Conservation (phyloP, 192 early-diverging fungal genomes). For the Podila horticola region DNA sequence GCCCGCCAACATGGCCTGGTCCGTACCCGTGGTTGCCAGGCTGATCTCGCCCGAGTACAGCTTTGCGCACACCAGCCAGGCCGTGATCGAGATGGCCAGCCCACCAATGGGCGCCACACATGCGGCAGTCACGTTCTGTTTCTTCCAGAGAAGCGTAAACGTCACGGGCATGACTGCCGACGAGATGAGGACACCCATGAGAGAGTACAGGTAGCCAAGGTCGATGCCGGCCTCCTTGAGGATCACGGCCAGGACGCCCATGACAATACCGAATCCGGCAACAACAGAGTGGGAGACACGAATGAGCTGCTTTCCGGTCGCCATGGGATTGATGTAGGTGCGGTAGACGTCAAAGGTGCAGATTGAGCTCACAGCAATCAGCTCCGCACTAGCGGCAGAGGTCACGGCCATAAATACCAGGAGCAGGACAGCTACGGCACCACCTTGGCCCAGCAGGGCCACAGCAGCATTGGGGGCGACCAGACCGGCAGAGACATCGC, state of each 20-base stretch:
- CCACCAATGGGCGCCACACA: slow-evolving; percentile 64
- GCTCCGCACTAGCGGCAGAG: slow-evolving; percentile 76
- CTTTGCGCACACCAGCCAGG: slow-evolving; percentile 69
- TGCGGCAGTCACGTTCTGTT: slow-evolving; percentile 68
- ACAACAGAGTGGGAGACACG: slow-evolving; percentile 62
- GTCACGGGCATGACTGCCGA: slow-evolving; percentile 73
- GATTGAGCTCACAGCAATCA: slow-evolving; percentile 80
- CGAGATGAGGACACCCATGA: slow-evolving; percentile 76
- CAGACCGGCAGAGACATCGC: slow-evolving; percentile 72
- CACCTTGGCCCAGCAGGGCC: slow-evolving; percentile 68
- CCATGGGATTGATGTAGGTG: slow-evolving; percentile 76
- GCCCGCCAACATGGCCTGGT: slow-evolving; percentile 82
- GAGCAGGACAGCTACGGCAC: slow-evolving; percentile 71
- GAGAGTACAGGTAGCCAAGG: slow-evolving; percentile 72
- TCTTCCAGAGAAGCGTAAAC: slow-evolving; percentile 73
- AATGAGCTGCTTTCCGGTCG: slow-evolving; percentile 70
- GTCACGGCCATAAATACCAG: slow-evolving; percentile 84
- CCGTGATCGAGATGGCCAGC: slow-evolving; percentile 58
- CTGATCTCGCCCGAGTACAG: slow-evolving; percentile 65
- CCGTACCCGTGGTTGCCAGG: slow-evolving; percentile 64
- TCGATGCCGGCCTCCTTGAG: slow-evolving; percentile 69
- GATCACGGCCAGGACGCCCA: slow-evolving; percentile 73
- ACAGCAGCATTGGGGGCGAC: slow-evolving; percentile 74
- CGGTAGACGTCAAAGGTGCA: slow-evolving; percentile 79
- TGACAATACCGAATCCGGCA: slow-evolving; percentile 71